Percentiles rank a stretch among this genome's conserved stretches.
phyloP scores from a whole-genome alignment of 1,139 yeast genomes.

The Magnusiomyces magnusii region DNA sequence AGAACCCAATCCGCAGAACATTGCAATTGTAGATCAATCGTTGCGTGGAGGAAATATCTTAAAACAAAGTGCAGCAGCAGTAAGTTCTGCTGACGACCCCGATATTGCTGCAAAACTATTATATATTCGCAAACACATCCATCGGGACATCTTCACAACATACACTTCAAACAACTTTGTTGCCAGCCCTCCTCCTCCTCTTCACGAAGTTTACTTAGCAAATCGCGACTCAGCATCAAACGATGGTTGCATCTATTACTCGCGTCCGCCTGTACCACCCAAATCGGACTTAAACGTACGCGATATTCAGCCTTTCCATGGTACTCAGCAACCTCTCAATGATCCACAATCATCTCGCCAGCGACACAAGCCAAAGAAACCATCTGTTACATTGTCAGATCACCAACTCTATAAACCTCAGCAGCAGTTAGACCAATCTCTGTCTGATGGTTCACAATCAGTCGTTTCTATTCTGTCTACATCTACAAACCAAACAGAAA shows the following conservation, averaged over 20 bases:
- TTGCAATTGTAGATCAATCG: constrained; percentile 9
- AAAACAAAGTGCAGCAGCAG: not conserved
- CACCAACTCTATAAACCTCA: not conserved
- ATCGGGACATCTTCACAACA: constrained; percentile 30
- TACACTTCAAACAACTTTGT: constrained; percentile 19
- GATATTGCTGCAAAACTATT: constrained; percentile 5
- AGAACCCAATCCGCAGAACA: constrained; percentile 3
- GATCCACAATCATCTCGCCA: not conserved
- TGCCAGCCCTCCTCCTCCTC: constrained; percentile 17
- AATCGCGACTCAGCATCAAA: not conserved
- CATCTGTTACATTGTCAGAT: not conserved
- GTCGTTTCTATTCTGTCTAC: not conserved
- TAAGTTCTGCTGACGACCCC: not conserved
- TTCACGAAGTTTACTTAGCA: constrained; percentile 23
- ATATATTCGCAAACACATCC: constrained; percentile 25
- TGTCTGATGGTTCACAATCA: not conserved
- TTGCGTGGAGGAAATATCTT: constrained; percentile 7
- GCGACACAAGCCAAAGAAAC: not conserved
- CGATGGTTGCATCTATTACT: not conserved
- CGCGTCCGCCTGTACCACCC: not conserved
- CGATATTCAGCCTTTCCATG: not conserved
- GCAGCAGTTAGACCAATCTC: not conserved
- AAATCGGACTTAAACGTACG: not conserved
- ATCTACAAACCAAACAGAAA: not conserved
- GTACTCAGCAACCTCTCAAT: not conserved